Evolutionary conservation across 805 yeast genomes (phyloP), one percentile per base, ranked within the genome.

Genomic region (Yarrowia divulgata): DNA sequence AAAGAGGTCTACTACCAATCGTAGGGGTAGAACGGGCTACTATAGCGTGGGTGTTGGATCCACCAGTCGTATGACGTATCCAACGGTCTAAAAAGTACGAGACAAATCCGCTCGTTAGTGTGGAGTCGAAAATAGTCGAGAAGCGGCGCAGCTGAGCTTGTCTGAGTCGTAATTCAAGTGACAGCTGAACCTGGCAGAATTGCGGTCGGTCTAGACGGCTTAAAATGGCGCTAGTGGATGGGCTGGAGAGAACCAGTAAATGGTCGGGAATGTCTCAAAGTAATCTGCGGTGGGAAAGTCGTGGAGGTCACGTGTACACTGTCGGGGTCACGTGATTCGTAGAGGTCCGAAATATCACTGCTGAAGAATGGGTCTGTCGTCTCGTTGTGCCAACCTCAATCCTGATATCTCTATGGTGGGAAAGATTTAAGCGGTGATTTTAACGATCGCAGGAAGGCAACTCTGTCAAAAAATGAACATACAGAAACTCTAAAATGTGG

Each of bases 401-500:
- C 4, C 29, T 4, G 29, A 23, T 23, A 23, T 23, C 29, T 23
- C 29, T 23, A 2, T 23, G 29, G 29, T 23, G 29, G 29, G 29
- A 34, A 46, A 18, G 19, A 35, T 54, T 54, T 54, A 54, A 23
- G 60, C 34, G 60, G 60, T 39, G 45, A 54, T 54, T 54, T 19
- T 37, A 37, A 19, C 60, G 45, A 54, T 54, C 16, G 60, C 60
- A 39, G 60, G 39, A 54, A 14, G 60, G 45, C 60, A 54, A 54
- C 60, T 52, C 43, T 54, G 60, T 42, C 49, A 34, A 57, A 16
- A 16, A 10, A 16, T 42, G 49, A 34, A 32, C 13, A 23, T 23
- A 42, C 16, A n/a, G 14, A 57, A 57, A 57, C 64, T 57, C 32
- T 57, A 57, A 57, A 57, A 57, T 57, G 64, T 57, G 64, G 64